Conservation (phyloP, 495 filamentous ascomycete species). For the Penicillium turbatum region DNA sequence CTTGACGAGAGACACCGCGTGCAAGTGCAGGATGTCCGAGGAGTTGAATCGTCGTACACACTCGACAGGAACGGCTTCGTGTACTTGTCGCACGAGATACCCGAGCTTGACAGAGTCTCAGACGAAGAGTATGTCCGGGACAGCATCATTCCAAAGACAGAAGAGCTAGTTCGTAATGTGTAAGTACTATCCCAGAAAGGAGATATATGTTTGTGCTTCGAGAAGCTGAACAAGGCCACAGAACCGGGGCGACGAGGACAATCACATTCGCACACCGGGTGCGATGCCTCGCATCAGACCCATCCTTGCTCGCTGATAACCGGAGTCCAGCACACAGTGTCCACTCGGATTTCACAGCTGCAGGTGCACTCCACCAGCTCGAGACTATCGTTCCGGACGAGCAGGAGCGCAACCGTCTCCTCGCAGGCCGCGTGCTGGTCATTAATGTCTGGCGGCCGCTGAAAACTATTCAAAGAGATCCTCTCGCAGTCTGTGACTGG, state of each 20-base stretch:
- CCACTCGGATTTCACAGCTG: constrained; percentile 19
- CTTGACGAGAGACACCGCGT: constrained; percentile 2
- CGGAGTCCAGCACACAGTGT: constrained; percentile 19
- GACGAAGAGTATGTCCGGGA: constrained; percentile 1
- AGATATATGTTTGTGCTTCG: background rate
- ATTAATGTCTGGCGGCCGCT: constrained; percentile 67
- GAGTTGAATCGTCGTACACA: constrained; percentile 4
- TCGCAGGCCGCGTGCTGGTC: constrained; percentile 53
- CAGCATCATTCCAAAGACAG: constrained; percentile 12
- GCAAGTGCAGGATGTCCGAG: constrained; percentile 11
- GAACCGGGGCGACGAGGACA: constrained; percentile 12
- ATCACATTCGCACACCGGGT: constrained; percentile 13
- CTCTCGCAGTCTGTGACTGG: constrained; percentile 44
- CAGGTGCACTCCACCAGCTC: constrained; percentile 12
- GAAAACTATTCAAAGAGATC: constrained; percentile 49
- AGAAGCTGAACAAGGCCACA: background rate
- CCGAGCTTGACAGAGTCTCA: constrained; percentile 4
- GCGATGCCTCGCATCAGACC: constrained; percentile 12
- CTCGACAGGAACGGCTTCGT: constrained; percentile 12
- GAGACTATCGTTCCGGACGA: constrained; percentile 4
- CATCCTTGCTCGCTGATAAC: constrained; percentile 11
- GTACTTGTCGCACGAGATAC: constrained; percentile 12
- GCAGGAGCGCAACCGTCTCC: constrained; percentile 49
- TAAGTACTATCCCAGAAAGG: background rate
- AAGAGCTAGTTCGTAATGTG: constrained; percentile 12